Base-by-base conservation (phyloP, 495 filamentous ascomycete species). In the Penicillium verhagenii region DNA sequence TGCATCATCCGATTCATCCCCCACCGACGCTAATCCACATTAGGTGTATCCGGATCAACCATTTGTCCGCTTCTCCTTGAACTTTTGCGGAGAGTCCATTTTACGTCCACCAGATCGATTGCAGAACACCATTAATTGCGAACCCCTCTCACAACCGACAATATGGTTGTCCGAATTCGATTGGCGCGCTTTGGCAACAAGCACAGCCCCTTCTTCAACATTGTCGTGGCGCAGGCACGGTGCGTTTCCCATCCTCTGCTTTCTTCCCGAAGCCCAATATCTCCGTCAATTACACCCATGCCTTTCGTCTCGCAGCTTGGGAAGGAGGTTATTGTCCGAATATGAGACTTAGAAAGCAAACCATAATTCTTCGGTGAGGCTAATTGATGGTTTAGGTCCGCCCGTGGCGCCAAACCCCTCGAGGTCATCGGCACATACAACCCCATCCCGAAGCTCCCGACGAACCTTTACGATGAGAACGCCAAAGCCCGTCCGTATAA, bases 351-450 rank as follows among this genome's bases (percentile, higher is more conserved):
- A 3, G 11, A 21, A 42, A 8, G 6, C 4, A 19, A 19, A 39
- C 13, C 6, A n/a, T 0, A 18, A 14, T 39, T 19, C 6, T 19
- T 18, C 6, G 16, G 4, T 26, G 14, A 8, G n/a, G 23, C 42
- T 45, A 45, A 45, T 24, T 42, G 14, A n/a, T 16, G 13, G 2
- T 26, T 14, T 14, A 78, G 75, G 13, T 70, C 91, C 13, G 92
- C 93, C 29, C 82, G 91, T 29, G 88, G 93, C 72, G 85, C 83
- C 66, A 86, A 86, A 59, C 94, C 94, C 6, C 77, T 98, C 68
- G 94, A 98, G 77, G 94, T 98, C 51, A 86, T 98, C 50, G 87
- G 89, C 56, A 97, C 95, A 54, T 96, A 96, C 80, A 88, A 98
- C 73, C 92, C 94, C 1, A 79, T 96, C 39, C 94, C 94, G 20